phyloP scores from a whole-genome alignment of 2,329 filamentous ascomycete species.

The Leptographium galeiforme region DNA sequence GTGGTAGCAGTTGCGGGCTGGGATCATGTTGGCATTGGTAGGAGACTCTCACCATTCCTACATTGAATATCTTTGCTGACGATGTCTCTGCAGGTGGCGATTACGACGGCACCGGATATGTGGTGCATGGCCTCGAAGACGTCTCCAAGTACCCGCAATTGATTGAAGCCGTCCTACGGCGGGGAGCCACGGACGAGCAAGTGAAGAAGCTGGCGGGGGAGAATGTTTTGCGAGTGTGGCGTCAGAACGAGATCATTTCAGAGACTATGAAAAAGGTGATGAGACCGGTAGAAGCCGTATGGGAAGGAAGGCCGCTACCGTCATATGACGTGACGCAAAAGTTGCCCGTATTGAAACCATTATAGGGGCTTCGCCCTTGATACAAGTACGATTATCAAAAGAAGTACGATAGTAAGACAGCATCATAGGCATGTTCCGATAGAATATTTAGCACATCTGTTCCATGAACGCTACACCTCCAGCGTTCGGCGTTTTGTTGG shows the following conservation, averaged over 20 bases:
- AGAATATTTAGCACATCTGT: too few relatives aligned
- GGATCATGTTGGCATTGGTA: constrained; percentile 65
- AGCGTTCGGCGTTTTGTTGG: too few relatives aligned
- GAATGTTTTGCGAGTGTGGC: constrained; percentile 4
- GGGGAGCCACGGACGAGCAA: constrained; percentile 3
- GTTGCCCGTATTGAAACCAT: neutral
- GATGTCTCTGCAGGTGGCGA: neutral
- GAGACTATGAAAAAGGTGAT: neutral
- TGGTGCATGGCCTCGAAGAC: neutral
- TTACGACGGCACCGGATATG: neutral
- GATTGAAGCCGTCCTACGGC: neutral
- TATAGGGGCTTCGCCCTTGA: too few relatives aligned
- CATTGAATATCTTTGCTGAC: too few relatives aligned
- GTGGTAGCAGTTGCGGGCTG: constrained; percentile 75
- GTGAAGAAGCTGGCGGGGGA: neutral
- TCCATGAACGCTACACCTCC: too few relatives aligned
- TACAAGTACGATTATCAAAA: too few relatives aligned
- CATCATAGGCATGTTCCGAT: too few relatives aligned
- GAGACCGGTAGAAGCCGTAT: neutral
- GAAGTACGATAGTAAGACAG: too few relatives aligned
- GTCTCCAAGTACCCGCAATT: constrained; percentile 1
- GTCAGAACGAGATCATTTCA: neutral
- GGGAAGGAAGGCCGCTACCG: neutral
- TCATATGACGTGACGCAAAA: neutral
- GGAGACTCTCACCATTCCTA: too few relatives aligned